Conservation (phyloP, 495 filamentous ascomycete species). For the Penicillium cinerascens region DNA sequence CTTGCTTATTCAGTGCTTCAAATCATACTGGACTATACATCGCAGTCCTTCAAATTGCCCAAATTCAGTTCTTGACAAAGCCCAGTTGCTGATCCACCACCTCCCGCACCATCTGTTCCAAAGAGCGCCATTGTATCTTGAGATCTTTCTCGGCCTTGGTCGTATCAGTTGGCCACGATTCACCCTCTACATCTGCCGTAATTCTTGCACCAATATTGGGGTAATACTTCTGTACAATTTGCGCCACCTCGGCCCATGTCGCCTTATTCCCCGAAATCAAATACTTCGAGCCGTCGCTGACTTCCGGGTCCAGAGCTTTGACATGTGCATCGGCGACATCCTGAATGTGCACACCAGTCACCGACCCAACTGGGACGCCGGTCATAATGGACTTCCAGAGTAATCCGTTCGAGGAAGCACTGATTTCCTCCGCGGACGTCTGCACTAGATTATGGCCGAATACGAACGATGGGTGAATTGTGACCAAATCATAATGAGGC, state of each 20-base stretch:
- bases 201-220: constrained; percentile 23
- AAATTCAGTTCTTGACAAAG: neutral
- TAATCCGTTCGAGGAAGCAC: constrained; percentile 15
- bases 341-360: constrained; percentile 35
- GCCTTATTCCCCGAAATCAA: constrained; percentile 22
- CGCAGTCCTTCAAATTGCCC: neutral
- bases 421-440: constrained; percentile 20
- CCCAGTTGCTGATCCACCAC: constrained; percentile 37
- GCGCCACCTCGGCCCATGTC: constrained; percentile 26
- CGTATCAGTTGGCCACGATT: constrained; percentile 48
- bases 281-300: constrained; percentile 24
- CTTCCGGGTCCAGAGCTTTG: constrained; percentile 23
- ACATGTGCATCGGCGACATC: constrained; percentile 40
- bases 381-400: constrained; percentile 20
- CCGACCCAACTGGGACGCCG: constrained; percentile 1
- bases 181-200: constrained; percentile 12
- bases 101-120: constrained; percentile 31
- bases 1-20: neutral
- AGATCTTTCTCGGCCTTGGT: constrained; percentile 51
- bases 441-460: constrained; percentile 29
- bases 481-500: constrained; percentile 28
- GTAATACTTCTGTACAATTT: constrained; percentile 29
- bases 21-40: neutral
- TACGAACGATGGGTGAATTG: constrained; percentile 28
- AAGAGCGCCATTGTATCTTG: constrained; percentile 31